Evolutionary conservation across 495 filamentous ascomycete genomes (phyloP), one percentile per base, ranked within the genome.

Genomic region (Penicillium coprophilum): DNA sequence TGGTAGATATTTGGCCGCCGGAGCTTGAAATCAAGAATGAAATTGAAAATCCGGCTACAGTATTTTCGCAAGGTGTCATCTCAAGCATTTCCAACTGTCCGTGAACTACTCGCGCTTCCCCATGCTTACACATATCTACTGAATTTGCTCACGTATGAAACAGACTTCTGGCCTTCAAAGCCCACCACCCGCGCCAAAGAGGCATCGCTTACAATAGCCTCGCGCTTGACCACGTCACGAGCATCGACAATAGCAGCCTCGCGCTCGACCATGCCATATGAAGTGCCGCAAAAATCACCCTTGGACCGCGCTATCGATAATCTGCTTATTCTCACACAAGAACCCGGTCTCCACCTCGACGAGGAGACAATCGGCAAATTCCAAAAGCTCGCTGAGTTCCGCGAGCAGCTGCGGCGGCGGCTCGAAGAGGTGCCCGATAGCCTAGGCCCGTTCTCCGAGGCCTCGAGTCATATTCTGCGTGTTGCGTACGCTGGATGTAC

Each of bases 281-380:
- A 58, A 28, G 50, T 39, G 50, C 59, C 34, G 52, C 52, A 40
- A 46, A 45, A 34, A 24, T 27, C 4, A 15, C 46, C 46, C 12
- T 45, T 28, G 10, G 23, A 34, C 44, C 55, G 50, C 40, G 28
- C 55, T 8, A 62, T 58, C 47, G 39, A 62, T 58, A 15, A 62
- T 55, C 55, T 62, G 43, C 60, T 62, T 2, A 15, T 46, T 58
- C 50, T 62, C 50, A 55, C 59, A 13, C 59, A 53, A 53, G 44
- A 53, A 15, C 49, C 49, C 48, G 47, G 43, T 27, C 5, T 6
- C 15, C 50, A 2, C 44, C 59, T 49, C 49, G 59, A 57, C 8
- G 20, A 57, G 44, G 24, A 53, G 13, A 27, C 43, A 17, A 19
- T 61, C 30, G 31, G 7, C n/a, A 23, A 54, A 3, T 15, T 54